Base-by-base conservation (phyloP, 2,329 filamentous ascomycete species). In the Nannizziopsis barbatae region DNA sequence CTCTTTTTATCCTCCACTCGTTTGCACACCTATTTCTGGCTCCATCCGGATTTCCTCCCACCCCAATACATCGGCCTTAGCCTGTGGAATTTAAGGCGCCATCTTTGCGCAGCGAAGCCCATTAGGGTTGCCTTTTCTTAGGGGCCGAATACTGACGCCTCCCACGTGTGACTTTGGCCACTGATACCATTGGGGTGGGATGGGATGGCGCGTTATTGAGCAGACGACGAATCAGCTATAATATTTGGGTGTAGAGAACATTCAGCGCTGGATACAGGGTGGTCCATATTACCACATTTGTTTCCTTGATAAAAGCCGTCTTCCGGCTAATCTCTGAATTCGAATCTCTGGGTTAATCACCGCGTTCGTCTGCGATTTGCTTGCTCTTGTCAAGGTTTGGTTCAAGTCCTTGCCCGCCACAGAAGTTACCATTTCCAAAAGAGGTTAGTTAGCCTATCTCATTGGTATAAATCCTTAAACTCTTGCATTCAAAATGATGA, bases 131-230 rank as follows among this genome's bases (percentile, higher is more conserved):
- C 35, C 12, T n/a, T 37, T 7, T 27, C 9, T 17, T 37, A 4
- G 9, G n/a, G n/a, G n/a, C n/a, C 15, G 12, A 37, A 3, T 17
- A 37, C 35, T 9, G 15, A 37, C 35, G 35, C 22, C 22, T 7
- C 7, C 22, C 22, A 27, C 22, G 22, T 27, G 22, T 4, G 2
- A 30, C 11, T n/a, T 10, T 20, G 5, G 37, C 18, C 7, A 15
- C 31, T n/a, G 18, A 36, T 27, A 17, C 20, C 46, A 31, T 14
- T 36, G 39, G 46, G 39, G 39, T 48, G 46, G 46, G 46, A 48
- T 48, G 45, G 45, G 30, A 48, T 42, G 37, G 30, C 6, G 15
- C 32, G 44, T n/a, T 20, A 10, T 41, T 15, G 20, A 36, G 30
- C 30, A 20, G 32, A 17, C 12, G 7, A 38, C 42, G 32, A 12